Conservation (phyloP, 2,329 filamentous ascomycete species). For the Chrysoporthe austroafricana region DNA sequence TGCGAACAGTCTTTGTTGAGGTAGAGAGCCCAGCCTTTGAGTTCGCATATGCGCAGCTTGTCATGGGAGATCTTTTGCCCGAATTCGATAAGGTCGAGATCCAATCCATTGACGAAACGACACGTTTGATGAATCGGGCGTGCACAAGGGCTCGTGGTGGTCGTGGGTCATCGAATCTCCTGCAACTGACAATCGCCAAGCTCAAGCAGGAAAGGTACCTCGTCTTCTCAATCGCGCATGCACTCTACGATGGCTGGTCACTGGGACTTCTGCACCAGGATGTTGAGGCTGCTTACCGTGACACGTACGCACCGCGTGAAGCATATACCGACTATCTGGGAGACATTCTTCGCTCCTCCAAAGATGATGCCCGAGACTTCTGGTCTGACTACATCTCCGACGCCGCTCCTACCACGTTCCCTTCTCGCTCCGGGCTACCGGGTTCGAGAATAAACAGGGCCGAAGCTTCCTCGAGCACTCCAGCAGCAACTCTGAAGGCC, state of each 20-base stretch:
- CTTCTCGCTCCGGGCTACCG: not conserved
- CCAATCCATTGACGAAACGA: constrained; percentile 39
- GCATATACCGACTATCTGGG: constrained; percentile 59
- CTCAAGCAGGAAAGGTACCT: constrained; percentile 46
- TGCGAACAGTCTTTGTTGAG: constrained; percentile 74
- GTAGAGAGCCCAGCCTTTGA: constrained; percentile 63
- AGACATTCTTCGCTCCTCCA: constrained; percentile 51
- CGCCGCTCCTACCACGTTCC: constrained; percentile 40
- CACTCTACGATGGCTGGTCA: constrained; percentile 89
- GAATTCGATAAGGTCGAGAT: constrained; percentile 34
- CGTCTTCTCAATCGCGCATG: constrained; percentile 78
- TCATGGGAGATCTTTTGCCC: constrained; percentile 38
- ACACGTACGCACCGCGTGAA: constrained; percentile 45
- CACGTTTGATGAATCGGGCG: constrained; percentile 42
- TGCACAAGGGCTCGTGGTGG: constrained; percentile 42
- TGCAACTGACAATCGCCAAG: constrained; percentile 53
- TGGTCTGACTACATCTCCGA: constrained; percentile 72
- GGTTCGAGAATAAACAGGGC: constrained; percentile 40
- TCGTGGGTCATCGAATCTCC: constrained; percentile 44
- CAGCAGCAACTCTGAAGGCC: constrained; percentile 45
- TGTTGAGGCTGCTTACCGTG: constrained; percentile 66
- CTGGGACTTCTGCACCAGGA: constrained; percentile 74
- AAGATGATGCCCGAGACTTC: constrained; percentile 57
- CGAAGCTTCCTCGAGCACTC: constrained; percentile 50
- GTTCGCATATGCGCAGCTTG: constrained; percentile 54